Evolutionary conservation across 139 green algal species (phyloP), one percentile per base, ranked within the genome.

Genomic region (Microglena sp.): DNA sequence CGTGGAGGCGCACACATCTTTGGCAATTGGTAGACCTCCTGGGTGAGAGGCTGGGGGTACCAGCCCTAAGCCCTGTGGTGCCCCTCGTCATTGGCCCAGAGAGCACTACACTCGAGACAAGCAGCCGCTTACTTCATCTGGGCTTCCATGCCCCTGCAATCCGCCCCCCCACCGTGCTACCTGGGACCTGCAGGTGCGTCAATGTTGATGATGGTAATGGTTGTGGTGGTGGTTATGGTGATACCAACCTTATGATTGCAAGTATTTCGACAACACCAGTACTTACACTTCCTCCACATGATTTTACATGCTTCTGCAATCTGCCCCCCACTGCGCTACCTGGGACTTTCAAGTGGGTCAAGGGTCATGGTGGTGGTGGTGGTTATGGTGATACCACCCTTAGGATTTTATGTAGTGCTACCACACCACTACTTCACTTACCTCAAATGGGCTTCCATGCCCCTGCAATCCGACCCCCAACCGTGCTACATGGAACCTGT

Each of bases 381-480:
- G n/a, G n/a, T n/a, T n/a, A n/a, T n/a, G n/a, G n/a, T n/a, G n/a
- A n/a, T n/a, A n/a, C n/a, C n/a, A n/a, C n/a, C n/a, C n/a, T n/a
- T n/a, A n/a, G n/a, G n/a, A n/a, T n/a, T n/a, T n/a, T n/a, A n/a
- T n/a, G n/a, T n/a, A n/a, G n/a, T n/a, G n/a, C n/a, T n/a, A n/a
- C n/a, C n/a, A n/a, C n/a, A n/a, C n/a, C n/a, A n/a, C n/a, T n/a
- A n/a, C n/a, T n/a, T n/a, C 22, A 33, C 21, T 79, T 96, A 34
- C 78, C 93, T 27, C 46, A 36, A 24, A 26, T 65, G 28, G 55
- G 46, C 44, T 29, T 95, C 46, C 82, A 97, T 63, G 89, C 96
- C 53, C 86, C 90, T 0, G 92, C 88, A 32, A 97, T 97, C 44
- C 71, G 92, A 2, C 92, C 92, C 92, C 92, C n/a, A 26, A 97